Evolutionary conservation across 768 basidiomycete species (phyloP).

Genomic region (Lactarius tabidus): DNA sequence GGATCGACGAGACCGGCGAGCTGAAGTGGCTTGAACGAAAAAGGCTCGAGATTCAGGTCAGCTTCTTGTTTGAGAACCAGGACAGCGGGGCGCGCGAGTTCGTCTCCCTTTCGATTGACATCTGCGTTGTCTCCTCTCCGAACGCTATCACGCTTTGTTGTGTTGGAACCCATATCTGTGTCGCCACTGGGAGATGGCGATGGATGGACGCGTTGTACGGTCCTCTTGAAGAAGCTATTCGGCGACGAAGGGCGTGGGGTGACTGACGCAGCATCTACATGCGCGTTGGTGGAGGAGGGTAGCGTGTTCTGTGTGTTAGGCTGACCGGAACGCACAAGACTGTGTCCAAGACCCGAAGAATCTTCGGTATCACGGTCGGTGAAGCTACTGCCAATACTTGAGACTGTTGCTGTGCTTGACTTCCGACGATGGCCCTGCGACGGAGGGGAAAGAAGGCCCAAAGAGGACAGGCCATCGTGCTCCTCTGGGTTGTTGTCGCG

Average conservation of each 20-base stretch:
- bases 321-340: slow-evolving; percentile 27
- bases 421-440: slow-evolving; percentile 46
- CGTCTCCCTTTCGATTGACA: slow-evolving; percentile 7
- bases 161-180: slow-evolving; percentile 7
- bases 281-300: slow-evolving; percentile 37
- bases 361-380: slow-evolving; percentile 31
- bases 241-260: slow-evolving; percentile 28
- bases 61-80: slow-evolving; percentile 38
- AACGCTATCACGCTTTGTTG: slow-evolving; percentile 21
- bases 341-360: slow-evolving; percentile 21
- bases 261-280: slow-evolving; percentile 38
- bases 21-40: slow-evolving; percentile 63
- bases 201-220: slow-evolving; percentile 5
- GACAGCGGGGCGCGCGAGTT: slow-evolving; percentile 28
- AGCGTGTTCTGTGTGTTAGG: slow-evolving; percentile 35
- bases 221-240: slow-evolving; percentile 23
- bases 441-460: slow-evolving; percentile 45
- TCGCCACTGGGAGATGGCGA: slow-evolving; percentile 26
- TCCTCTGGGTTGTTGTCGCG: slow-evolving; percentile 68
- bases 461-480: slow-evolving; percentile 47
- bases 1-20: slow-evolving; percentile 90
- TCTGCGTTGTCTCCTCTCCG: slow-evolving; percentile 27
- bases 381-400: slow-evolving; percentile 50
- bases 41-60: slow-evolving; percentile 63
- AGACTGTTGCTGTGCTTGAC: slow-evolving; percentile 52